These are phyloP conservation scores for Geotrichum armillariae DNA, from an alignment of 1,139 yeast species.

Conservation along the genomic window DNA sequence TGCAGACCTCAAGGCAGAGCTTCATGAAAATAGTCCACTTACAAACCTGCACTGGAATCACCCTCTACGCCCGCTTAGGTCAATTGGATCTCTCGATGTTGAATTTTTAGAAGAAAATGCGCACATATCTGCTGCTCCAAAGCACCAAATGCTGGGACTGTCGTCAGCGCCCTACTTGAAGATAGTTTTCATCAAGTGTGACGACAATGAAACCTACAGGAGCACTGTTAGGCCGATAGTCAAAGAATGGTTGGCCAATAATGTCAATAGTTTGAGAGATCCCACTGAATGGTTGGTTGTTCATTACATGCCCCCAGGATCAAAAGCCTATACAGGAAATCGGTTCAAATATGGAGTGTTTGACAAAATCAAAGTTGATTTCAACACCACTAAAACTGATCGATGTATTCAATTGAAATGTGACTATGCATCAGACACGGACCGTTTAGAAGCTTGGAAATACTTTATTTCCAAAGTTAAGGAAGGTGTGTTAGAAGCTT, in stretches of 20 bases:
- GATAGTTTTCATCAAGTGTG: constrained; percentile 67
- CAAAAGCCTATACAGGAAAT: constrained; percentile 40
- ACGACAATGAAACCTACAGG: constrained; percentile 70
- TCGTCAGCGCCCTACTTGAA: constrained; percentile 58
- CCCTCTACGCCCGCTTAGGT: constrained; percentile 56
- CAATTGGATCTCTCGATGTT: constrained; percentile 65
- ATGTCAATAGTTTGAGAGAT: constrained; percentile 46
- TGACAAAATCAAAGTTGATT: constrained; percentile 68
- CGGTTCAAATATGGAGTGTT: constrained; percentile 56
- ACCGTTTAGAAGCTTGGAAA: constrained; percentile 50
- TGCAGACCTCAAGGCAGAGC: constrained; percentile 51
- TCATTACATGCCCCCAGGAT: constrained; percentile 50
- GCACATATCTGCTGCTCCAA: constrained; percentile 35
- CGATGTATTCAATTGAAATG: constrained; percentile 42
- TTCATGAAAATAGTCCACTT: constrained; percentile 59
- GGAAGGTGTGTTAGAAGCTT: constrained; percentile 54
- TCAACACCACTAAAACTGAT: constrained; percentile 46
- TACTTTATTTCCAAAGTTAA: constrained; percentile 50
- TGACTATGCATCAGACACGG: constrained; percentile 41
- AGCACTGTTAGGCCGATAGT: constrained; percentile 74
- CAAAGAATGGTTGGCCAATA: constrained; percentile 69
- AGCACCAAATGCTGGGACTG: constrained; percentile 46
- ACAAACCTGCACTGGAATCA: constrained; percentile 80
- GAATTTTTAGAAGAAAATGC: constrained; percentile 64
- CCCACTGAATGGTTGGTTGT: constrained; percentile 68